Evolutionary conservation across 805 yeast genomes (phyloP), one percentile per base, ranked within the genome.

Genomic region (Wickerhamiella azyma): DNA sequence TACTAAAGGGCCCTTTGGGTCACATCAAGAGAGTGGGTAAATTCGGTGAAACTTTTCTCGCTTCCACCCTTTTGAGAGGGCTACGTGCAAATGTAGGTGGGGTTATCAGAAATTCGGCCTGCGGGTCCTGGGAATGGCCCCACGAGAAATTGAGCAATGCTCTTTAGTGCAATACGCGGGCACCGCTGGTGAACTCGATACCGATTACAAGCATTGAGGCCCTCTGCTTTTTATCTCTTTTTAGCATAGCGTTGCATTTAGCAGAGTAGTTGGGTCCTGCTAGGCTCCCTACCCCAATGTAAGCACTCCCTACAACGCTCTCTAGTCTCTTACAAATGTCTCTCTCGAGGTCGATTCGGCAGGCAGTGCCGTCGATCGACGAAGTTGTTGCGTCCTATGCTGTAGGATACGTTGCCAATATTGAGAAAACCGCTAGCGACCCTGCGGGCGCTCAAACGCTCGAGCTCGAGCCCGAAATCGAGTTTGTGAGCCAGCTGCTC

Each of bases 371-470:
- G 2, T 69, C 81, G 0, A 72, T 92, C 39, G 98, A 92, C 57
- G 79, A 88, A 1, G 76, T 86, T 9, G 94, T 92, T 72, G 70
- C 80, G 1, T 92, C 86, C 51, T 92, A 92, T 60, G 94, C 94
- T 3, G 80, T 81, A 33, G 98, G 98, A 1, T 92, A 88, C 56
- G 60, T 85, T 46, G 79, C 81, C 49, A 88, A 86, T 65, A 66
- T 92, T 16, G 76, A 85, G n/a, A 70, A 68, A 43, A 70, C 83
- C 16, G 85, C 92, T 0, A 79, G 77, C 52, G 94, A 86, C 61
- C 77, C 86, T 26, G 92, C 84, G n/a, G 67, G 77, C 24, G 79
- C 92, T 35, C 81, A 78, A 55, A 79, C 75, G 53, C 61, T 86
- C 39, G 77, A 83, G 59, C 70, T 86, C 38, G 66, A 72, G 2